Base-by-base conservation (phyloP, 2,329 filamentous ascomycete genomes). In the Ophiostoma piceae region DNA sequence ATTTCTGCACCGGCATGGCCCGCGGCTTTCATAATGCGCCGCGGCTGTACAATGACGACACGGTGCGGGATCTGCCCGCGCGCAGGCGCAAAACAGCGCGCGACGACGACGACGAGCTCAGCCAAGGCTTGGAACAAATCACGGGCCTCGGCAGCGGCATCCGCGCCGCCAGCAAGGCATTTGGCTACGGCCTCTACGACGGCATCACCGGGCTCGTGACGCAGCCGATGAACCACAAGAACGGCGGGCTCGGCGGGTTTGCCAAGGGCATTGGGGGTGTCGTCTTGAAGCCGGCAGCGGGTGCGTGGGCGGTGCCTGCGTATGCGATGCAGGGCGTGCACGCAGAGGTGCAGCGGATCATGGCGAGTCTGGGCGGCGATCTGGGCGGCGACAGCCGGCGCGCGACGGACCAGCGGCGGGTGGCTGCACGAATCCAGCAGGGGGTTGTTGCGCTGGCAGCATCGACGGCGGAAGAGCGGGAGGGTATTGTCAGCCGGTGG, bases 1-100 rank as follows among this genome's bases (percentile, higher is more conserved):
- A 96, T 77, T 90, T 97, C 73, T 92, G 91, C 57, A 80, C 97
- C 60, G 91, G 91, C 0, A 80, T 97, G 51, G 90, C 93, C 0
- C 91, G 90, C 77, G 94, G 94, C 0, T 96, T 97, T 77, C 90
- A 94, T 76, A 97, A 97, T 75, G 90, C 91, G 6, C 93, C 94
- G 0, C 89, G 87, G 74, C 81, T 97, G 0, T 97, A 97, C 76
- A 91, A 93, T 60, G 93, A 96, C 75, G 88, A 92, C 1, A 94
- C 89, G 0, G 88, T 97, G 0, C 85, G 92, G n/a, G 19, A 41
- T 22, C 62, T 65, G 35, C 62, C 62, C 9, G 51, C 12, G 4
- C 62, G 37, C 5, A 22, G 26, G 26, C 14, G 29, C 1, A 26
- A 0, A 90, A 92, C 71, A 92, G 92, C 74, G 2, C 4, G 60